phyloP scores from a whole-genome alignment of 768 basidiomycete species.

The Agaricus blazei region DNA sequence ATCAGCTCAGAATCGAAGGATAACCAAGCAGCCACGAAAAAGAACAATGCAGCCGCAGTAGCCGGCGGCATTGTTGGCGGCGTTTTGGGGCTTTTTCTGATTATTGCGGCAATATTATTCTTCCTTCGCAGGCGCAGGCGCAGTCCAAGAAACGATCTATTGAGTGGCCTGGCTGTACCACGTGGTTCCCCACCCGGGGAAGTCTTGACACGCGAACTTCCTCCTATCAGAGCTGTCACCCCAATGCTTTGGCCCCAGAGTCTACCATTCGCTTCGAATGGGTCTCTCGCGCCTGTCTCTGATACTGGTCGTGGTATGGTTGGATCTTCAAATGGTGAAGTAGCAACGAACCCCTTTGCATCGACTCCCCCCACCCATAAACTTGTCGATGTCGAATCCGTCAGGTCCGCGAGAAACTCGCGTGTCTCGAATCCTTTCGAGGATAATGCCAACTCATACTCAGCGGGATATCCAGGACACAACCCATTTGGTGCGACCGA shows the following conservation, averaged over 20 bases:
- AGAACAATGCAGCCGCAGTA: background rate
- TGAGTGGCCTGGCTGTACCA: background rate
- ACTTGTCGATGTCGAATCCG: background rate
- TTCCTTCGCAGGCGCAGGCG: constrained; percentile 6
- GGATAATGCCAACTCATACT: background rate
- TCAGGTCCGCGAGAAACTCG: background rate
- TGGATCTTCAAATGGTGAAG: background rate
- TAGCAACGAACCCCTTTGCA: background rate
- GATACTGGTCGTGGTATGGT: background rate
- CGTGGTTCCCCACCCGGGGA: background rate
- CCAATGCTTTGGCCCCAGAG: background rate
- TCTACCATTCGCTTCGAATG: background rate
- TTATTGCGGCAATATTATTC: background rate
- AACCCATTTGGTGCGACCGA: background rate
- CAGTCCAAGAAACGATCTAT: background rate
- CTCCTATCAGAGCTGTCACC: background rate
- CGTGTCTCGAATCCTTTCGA: constrained; percentile 1
- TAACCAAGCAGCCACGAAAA: background rate
- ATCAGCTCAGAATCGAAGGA: no score
- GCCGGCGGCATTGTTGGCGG: constrained; percentile 4
- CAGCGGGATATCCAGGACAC: background rate
- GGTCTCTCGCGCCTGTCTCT: background rate
- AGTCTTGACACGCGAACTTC: background rate
- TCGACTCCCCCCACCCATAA: background rate
- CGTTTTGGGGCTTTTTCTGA: background rate